phyloP scores from a whole-genome alignment of 1,284 basidiomycete genomes.

The Caloboletus firmus region DNA sequence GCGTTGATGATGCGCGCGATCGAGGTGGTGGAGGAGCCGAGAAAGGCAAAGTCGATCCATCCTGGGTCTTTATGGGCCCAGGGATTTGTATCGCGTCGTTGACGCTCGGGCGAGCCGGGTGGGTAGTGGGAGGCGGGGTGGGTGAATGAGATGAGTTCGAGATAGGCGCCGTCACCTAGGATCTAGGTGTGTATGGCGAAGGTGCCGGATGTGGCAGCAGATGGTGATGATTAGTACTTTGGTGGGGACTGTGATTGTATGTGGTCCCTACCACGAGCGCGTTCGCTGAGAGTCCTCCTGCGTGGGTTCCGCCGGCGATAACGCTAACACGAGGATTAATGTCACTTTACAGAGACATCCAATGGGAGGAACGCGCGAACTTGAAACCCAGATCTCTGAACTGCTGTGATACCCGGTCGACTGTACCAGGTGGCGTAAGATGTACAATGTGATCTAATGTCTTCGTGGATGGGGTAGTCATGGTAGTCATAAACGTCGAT shows the following conservation, averaged over 20 bases:
- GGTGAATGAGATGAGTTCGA: constrained; percentile 68
- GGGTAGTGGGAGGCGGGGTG: constrained; percentile 53
- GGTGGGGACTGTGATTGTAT: background rate
- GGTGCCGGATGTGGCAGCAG: background rate
- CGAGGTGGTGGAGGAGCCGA: constrained; percentile 44
- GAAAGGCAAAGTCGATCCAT: constrained; percentile 66
- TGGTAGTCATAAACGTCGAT: background rate
- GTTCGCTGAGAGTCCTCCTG: constrained; percentile 62
- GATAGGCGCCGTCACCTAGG: constrained; percentile 58
- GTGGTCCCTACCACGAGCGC: constrained; percentile 54
- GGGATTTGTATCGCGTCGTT: constrained; percentile 42
- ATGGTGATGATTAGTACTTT: background rate
- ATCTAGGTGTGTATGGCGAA: constrained; percentile 47
- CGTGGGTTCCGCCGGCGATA: constrained; percentile 60
- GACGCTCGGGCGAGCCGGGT: constrained; percentile 43
- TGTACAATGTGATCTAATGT: constrained; percentile 68
- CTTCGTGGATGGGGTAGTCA: constrained; percentile 41
- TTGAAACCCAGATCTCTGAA: constrained; percentile 65
- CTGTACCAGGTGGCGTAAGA: constrained; percentile 59
- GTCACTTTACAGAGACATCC: background rate
- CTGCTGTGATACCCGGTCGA: constrained; percentile 49
- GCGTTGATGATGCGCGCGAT: constrained; percentile 50
- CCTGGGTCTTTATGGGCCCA: constrained; percentile 58
- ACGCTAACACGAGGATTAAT: constrained; percentile 43
- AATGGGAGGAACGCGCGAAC: constrained; percentile 37